Conservation (phyloP, 2,329 filamentous ascomycete genomes). For the Verticillium alfalfae region DNA sequence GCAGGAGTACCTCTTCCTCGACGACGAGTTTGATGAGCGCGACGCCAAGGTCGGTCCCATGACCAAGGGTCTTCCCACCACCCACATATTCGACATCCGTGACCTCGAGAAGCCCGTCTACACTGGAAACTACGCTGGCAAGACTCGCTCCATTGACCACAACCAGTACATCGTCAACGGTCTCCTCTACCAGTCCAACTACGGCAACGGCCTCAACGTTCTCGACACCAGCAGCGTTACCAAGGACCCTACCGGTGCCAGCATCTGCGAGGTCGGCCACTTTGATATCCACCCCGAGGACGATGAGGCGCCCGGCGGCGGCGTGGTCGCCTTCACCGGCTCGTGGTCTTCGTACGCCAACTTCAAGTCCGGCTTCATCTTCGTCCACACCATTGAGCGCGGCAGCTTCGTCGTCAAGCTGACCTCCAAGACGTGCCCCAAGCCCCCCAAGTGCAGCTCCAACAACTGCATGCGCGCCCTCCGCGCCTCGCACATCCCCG, state of each 20-base stretch:
- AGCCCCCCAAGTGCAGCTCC: slow-evolving; percentile 11
- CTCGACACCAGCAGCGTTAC: slow-evolving; percentile 23
- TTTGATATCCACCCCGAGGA: slow-evolving; percentile 38
- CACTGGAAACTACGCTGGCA: slow-evolving; percentile 32
- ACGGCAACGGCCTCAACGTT: slow-evolving; percentile 32
- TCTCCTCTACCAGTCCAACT: slow-evolving; percentile 38
- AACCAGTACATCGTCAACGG: slow-evolving; percentile 37
- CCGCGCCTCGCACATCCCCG: slow-evolving; percentile 9
- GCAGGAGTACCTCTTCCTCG: slow-evolving; percentile 36
- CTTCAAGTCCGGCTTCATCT: slow-evolving; percentile 15
- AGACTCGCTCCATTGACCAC: slow-evolving; percentile 23
- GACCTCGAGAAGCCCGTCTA: slow-evolving; percentile 31
- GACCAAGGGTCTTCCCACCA: slow-evolving; percentile 33
- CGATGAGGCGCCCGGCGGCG: slow-evolving; percentile 14
- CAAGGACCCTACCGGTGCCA: slow-evolving; percentile 26
- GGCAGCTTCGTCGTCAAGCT: slow-evolving; percentile 15
- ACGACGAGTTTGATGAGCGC: slow-evolving; percentile 45
- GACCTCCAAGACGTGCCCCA: slow-evolving; percentile 12
- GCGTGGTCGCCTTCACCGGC: slow-evolving; percentile 10
- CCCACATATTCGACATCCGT: slow-evolving; percentile 41
- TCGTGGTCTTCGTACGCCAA: slow-evolving; percentile 14
- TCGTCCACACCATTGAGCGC: slow-evolving; percentile 16
- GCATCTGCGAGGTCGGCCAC: slow-evolving; percentile 35
- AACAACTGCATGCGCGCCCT: slow-evolving; percentile 15
- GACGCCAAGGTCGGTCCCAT: slow-evolving; percentile 29